Conservation (phyloP, 768 basidiomycete species). For the Kwoniella sp. region DNA sequence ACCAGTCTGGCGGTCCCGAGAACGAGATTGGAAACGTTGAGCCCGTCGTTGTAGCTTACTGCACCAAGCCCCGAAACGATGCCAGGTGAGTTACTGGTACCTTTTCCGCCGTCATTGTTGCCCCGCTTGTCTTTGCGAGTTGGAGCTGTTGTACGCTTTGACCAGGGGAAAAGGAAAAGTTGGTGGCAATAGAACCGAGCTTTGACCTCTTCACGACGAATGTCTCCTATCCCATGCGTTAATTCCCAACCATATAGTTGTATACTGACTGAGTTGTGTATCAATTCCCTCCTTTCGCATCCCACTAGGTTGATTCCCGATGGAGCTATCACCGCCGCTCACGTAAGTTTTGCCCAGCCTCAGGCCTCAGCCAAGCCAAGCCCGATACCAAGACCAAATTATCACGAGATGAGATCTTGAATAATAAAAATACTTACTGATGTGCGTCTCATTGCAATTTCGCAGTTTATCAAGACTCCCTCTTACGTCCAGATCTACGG, state of each 20-base stretch:
- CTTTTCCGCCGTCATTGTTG: not conserved
- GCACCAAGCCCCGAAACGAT: conserved; percentile 58
- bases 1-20: conserved; percentile 30
- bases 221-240: too few species aligned
- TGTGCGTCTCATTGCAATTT: not conserved
- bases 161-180: not conserved
- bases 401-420: too few species aligned
- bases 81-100: conserved; percentile 41
- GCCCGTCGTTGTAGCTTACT: conserved; percentile 56
- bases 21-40: conserved; percentile 56
- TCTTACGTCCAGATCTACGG: conserved; percentile 61
- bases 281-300: not conserved
- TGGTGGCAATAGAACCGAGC: not conserved
- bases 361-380: not conserved
- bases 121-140: too few species aligned
- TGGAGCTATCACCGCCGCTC: conserved; percentile 54
- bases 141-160: too few species aligned
- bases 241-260: too few species aligned
- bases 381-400: not conserved
- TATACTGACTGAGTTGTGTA: too few species aligned
- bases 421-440: too few species aligned
- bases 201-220: not conserved
- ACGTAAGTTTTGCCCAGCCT: conserved; percentile 39
- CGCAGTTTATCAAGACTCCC: conserved; percentile 58
- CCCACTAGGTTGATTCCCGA: conserved; percentile 56